Evolutionary conservation across 73 alveolate species (phyloP).

Genomic region (Uronychia setigera): DNA sequence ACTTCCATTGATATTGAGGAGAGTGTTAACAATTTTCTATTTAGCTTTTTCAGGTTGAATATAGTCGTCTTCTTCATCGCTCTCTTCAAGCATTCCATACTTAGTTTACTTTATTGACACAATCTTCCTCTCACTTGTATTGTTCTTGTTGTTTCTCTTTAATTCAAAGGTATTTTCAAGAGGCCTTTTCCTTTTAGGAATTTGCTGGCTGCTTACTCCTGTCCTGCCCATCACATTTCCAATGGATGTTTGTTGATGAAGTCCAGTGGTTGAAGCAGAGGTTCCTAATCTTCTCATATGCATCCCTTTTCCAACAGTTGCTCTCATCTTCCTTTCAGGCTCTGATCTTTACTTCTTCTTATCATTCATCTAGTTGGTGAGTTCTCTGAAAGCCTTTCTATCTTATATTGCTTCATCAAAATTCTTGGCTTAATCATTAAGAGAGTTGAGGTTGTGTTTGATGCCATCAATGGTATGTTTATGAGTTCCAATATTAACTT

Average conservation of each 20-base stretch:
- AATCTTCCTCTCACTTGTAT: background rate
- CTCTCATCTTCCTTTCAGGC: background rate
- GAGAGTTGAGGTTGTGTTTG: background rate
- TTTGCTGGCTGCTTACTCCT: background rate
- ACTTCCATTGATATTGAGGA: slow-evolving; percentile 29
- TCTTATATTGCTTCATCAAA: background rate
- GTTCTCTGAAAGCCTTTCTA: background rate
- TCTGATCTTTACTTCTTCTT: background rate
- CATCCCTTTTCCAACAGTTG: background rate
- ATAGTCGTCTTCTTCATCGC: background rate
- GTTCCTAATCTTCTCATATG: background rate
- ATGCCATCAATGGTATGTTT: slow-evolving; percentile 1
- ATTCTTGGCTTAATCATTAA: background rate
- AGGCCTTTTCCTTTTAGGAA: background rate
- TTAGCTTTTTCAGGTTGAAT: background rate
- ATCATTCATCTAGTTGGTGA: background rate
- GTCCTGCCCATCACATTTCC: background rate
- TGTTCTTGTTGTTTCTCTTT: background rate
- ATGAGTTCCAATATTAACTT: slow-evolving; percentile 3
- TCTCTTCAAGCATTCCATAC: background rate
- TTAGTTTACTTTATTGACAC: background rate
- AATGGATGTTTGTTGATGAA: background rate
- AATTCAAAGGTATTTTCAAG: no score
- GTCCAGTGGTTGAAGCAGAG: background rate
- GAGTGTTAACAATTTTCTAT: slow-evolving; percentile 28